Base-by-base conservation (phyloP, 208 protist genomes). In the Leptomonas pyrrhocoris region DNA sequence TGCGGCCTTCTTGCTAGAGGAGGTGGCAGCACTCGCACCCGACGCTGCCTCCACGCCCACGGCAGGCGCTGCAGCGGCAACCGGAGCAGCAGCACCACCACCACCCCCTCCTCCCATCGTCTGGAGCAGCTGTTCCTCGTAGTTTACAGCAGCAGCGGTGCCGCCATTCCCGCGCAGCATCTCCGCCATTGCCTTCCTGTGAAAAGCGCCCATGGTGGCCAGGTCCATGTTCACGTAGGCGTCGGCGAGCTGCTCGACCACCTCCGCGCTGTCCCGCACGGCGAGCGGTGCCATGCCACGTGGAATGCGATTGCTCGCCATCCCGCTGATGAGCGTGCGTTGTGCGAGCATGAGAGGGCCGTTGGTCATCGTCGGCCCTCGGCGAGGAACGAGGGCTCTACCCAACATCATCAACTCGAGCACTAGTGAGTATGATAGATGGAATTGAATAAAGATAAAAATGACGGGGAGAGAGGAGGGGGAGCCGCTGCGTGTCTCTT, bases 221-320 rank as follows among this genome's bases (percentile, higher is more conserved):
- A 90, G 48, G 65, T 88, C 77, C 88, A 93, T 93, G 43, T 79
- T 77, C 21, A 90, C 88, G 53, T 90, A 90, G 15, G 77, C 83
- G 21, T 88, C 80, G 16, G 88, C 88, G 46, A 93, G 75, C 43
- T 76, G 63, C 68, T 93, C 88, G 25, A 93, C 38, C 11, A 81
- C 79, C 4, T 74, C 67, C n/a, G 61, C 74, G 54, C 80, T 89
- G 23, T 83, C 75, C 5, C 68, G 82, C 18, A 90, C 31, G 7
- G 62, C 30, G 23, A 93, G 77, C 1, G 50, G 61, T 0, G 42
- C 23, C 81, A 90, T 89, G 16, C 84, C 83, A 23, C 82, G 78
- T 23, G 88, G 88, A 13, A 81, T 76, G 45, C 63, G 73, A 25
- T 28, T 55, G 69, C 79, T 88, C 23, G 79, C 58, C 53, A 84